These are phyloP conservation scores for Malassezia caprae DNA, from an alignment of 1,284 basidiomycete genomes.

Conservation along the genomic window DNA sequence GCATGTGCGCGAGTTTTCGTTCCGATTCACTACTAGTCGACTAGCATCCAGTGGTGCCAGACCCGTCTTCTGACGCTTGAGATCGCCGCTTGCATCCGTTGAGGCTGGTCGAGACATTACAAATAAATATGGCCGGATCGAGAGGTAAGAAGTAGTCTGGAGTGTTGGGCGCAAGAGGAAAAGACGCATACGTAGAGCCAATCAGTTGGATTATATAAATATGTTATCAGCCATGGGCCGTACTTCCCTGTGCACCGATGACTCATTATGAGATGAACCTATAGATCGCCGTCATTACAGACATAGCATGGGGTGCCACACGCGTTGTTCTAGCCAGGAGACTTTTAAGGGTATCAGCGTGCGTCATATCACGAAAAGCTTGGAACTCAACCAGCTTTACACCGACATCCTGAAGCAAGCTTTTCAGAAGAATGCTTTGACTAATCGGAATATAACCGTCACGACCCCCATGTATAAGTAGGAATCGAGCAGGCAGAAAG, in stretches of 20 bases:
- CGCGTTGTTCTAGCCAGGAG: background rate
- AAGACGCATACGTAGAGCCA: background rate
- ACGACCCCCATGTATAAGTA: slow-evolving; percentile 49
- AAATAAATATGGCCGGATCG: background rate
- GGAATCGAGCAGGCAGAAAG: slow-evolving; percentile 45
- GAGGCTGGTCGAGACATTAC: background rate
- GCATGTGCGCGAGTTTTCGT: slow-evolving; percentile 41
- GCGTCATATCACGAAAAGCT: slow-evolving; percentile 47
- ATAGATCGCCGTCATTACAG: background rate
- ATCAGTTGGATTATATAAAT: background rate
- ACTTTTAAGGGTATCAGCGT: slow-evolving; percentile 18
- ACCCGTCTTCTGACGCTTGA: background rate
- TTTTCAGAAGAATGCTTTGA: slow-evolving; percentile 48
- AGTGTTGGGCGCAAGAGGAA: background rate
- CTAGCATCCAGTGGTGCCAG: slow-evolving; percentile 11
- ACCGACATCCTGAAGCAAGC: slow-evolving; percentile 49
- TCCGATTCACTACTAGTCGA: slow-evolving; percentile 17
- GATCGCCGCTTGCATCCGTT: background rate
- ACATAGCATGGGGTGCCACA: background rate
- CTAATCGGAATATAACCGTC: slow-evolving; percentile 47
- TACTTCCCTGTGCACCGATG: background rate
- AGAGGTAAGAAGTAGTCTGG: background rate
- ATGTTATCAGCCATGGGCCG: background rate
- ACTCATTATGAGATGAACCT: background rate
- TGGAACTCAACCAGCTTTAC: slow-evolving; percentile 44